These are phyloP conservation scores for Phanerochaete sordida DNA, from an alignment of 768 basidiomycete species.

Conservation along the genomic window DNA sequence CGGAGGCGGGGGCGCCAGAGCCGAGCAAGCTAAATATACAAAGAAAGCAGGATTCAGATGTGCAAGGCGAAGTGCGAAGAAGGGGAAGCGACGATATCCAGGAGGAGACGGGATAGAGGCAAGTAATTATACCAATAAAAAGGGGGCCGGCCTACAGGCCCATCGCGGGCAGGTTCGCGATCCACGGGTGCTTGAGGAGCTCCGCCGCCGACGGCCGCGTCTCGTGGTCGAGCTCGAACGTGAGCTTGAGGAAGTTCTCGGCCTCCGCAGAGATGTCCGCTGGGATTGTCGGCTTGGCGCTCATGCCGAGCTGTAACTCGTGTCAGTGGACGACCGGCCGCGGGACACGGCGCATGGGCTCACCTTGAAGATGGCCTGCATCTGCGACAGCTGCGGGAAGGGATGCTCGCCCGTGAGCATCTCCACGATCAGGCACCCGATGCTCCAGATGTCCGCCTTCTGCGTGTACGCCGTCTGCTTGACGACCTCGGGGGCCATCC, in stretches of 20 bases:
- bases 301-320: slow-evolving; percentile 77
- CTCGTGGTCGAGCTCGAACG: slow-evolving; percentile 84
- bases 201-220: slow-evolving; percentile 76
- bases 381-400: slow-evolving; percentile 93
- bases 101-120: not conserved
- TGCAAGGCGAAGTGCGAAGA: not conserved
- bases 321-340: not conserved
- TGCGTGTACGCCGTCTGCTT: slow-evolving; percentile 90
- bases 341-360: slow-evolving; percentile 5
- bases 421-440: slow-evolving; percentile 92
- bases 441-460: slow-evolving; percentile 96
- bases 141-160: slow-evolving; percentile 6
- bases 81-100: not conserved
- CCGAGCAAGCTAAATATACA: slow-evolving; percentile 2
- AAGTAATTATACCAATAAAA: not conserved
- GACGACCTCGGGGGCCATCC: slow-evolving; percentile 99
- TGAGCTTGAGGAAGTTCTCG: slow-evolving; percentile 78
- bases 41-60: slow-evolving; percentile 3
- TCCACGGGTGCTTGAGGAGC: slow-evolving; percentile 74
- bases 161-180: slow-evolving; percentile 31
- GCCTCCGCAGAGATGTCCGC: slow-evolving; percentile 89
- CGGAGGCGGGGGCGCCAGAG: not conserved
- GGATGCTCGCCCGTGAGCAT: slow-evolving; percentile 97
- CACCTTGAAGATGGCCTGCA: slow-evolving; percentile 99
- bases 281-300: slow-evolving; percentile 82